Percentiles rank a stretch among this genome's conserved stretches.
These are phyloP conservation scores for Blastobotrys muscicola DNA, from an alignment of 805 yeast species.

Conservation along the genomic window DNA sequence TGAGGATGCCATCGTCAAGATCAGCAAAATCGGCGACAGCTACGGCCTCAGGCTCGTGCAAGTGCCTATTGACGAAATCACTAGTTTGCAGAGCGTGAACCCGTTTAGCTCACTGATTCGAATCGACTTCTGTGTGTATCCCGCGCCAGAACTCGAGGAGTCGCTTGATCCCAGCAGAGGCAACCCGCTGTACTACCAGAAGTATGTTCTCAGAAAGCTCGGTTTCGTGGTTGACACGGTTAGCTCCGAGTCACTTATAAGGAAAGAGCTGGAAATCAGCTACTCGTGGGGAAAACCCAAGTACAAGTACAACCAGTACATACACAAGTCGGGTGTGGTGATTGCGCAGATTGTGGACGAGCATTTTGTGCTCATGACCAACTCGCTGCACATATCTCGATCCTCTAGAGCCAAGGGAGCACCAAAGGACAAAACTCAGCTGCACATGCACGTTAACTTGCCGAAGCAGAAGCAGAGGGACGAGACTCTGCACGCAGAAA, in stretches of 20 bases:
- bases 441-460: no score
- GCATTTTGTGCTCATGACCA: constrained; percentile 79
- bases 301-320: constrained; percentile 78
- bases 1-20: constrained; percentile 65
- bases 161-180: constrained; percentile 26
- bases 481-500: no score
- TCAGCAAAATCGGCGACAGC: constrained; percentile 78
- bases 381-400: constrained; percentile 75
- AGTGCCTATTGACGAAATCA: constrained; percentile 83
- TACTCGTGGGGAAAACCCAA: constrained; percentile 90
- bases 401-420: no score
- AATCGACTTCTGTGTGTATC: constrained; percentile 55
- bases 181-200: constrained; percentile 54
- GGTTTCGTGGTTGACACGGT: constrained; percentile 80
- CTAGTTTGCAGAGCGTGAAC: constrained; percentile 62
- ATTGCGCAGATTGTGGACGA: constrained; percentile 77
- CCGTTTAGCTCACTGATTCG: constrained; percentile 86
- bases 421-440: no score
- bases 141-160: constrained; percentile 46
- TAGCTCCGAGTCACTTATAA: constrained; percentile 50
- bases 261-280: constrained; percentile 46
- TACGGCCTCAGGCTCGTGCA: constrained; percentile 78
- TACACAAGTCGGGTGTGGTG: constrained; percentile 82
- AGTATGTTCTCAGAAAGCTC: constrained; percentile 53
- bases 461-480: no score